Evolutionary conservation across 495 filamentous ascomycete species (phyloP).

Genomic region (Aspergillus sclerotiicarbonarius): DNA sequence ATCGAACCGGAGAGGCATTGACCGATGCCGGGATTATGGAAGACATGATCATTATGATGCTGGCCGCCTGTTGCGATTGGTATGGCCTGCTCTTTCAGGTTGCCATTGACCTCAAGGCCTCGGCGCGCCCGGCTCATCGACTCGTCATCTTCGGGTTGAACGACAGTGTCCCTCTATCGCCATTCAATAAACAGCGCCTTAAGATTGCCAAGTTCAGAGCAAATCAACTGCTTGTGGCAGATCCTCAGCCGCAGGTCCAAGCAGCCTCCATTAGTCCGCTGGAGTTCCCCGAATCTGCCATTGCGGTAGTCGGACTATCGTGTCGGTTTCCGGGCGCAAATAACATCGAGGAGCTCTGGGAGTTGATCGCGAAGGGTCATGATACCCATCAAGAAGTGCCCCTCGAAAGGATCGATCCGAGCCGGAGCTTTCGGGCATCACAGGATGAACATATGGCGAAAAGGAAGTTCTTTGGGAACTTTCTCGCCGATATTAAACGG

Average conservation of each 20-base stretch:
- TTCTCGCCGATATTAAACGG: conserved; percentile 26
- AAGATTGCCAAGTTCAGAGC: neutral
- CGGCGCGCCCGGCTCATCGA: neutral
- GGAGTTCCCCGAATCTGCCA: conserved; percentile 3
- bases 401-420: conserved; percentile 14
- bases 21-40: neutral
- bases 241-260: too few relatives aligned
- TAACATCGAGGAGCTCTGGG: conserved; percentile 39
- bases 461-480: conserved; percentile 21
- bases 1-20: neutral
- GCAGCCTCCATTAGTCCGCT: neutral
- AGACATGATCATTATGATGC: neutral
- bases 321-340: conserved; percentile 39
- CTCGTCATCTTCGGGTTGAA: neutral
- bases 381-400: conserved; percentile 9
- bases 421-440: neutral
- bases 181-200: neutral
- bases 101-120: neutral
- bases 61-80: neutral
- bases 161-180: neutral
- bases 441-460: neutral
- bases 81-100: neutral
- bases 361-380: conserved; percentile 26
- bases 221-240: neutral
- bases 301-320: conserved; percentile 46